A percentile compares a stretch with the other conserved stretches of the same genome.
Conservation (phyloP, 768 basidiomycete genomes). For the Dioszegia aurantiaca region DNA sequence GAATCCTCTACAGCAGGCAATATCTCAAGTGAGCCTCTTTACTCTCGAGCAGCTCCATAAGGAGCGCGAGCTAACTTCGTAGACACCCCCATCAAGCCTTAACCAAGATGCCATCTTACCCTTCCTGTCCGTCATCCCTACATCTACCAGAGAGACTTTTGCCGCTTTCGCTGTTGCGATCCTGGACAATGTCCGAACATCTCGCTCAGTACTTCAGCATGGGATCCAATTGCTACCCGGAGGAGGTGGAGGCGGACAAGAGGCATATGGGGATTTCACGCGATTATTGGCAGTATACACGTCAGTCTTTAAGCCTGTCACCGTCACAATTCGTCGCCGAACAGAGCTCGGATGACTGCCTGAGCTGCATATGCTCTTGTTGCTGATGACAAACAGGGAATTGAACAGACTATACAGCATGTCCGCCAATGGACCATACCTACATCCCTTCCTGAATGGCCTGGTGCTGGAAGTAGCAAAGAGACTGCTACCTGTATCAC, state of each 20-base stretch:
- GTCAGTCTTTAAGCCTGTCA: conserved; percentile 23
- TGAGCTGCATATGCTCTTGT: conserved; percentile 7
- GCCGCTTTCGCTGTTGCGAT: conserved; percentile 20
- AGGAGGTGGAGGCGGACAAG: neutral
- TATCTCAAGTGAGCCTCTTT: conserved; percentile 1
- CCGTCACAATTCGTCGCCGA: no score
- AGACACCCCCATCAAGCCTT: neutral
- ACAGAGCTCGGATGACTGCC: no score
- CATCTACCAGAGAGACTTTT: conserved; percentile 21
- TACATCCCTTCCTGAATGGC: conserved; percentile 34
- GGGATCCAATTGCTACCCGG: conserved; percentile 11
- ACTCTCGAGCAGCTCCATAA: neutral
- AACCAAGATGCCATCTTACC: conserved; percentile 7
- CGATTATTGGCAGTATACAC: conserved; percentile 21
- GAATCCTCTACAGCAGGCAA: conserved; percentile 20
- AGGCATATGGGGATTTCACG: conserved; percentile 21
- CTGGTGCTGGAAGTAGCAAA: conserved; percentile 27
- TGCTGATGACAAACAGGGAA: conserved; percentile 20
- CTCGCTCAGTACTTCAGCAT: neutral
- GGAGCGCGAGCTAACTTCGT: neutral
- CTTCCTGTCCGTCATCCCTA: neutral
- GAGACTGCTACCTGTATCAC: conserved; percentile 15
- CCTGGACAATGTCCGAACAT: conserved; percentile 13
- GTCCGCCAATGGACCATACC: conserved; percentile 26
- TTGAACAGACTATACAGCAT: conserved; percentile 38